phyloP scores from a whole-genome alignment of 345 rosid species.

The Cardamine occulta region DNA sequence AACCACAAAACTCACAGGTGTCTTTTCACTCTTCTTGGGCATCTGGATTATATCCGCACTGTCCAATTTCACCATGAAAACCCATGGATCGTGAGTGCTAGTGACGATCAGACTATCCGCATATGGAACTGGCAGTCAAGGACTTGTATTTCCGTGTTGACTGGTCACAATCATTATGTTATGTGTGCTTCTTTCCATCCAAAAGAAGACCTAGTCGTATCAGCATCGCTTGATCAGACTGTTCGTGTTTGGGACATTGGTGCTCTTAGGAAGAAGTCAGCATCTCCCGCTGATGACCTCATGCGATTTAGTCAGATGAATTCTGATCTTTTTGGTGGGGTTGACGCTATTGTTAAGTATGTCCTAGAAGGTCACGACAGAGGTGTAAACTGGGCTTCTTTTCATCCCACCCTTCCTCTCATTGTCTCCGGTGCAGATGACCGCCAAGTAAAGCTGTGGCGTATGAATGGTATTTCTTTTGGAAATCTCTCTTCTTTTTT shows the following conservation, averaged over 20 bases:
- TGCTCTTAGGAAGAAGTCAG: conserved; percentile 83
- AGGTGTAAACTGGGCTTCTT: conserved; percentile 99
- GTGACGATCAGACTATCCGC: conserved; percentile 98
- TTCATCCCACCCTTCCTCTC: conserved; percentile 92
- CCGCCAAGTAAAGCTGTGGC: conserved; percentile 97
- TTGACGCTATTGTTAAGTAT: conserved; percentile 93
- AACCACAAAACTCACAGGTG: conserved; percentile 90
- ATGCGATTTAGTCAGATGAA: conserved; percentile 91
- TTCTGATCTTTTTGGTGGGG: conserved; percentile 89
- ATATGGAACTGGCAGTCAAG: conserved; percentile 99
- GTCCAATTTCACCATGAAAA: conserved; percentile 97
- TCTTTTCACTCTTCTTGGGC: conserved; percentile 94
- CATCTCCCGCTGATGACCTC: conserved; percentile 90
- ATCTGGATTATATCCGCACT: conserved; percentile 94
- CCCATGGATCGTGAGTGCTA: conserved; percentile 99
- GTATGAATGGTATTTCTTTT: conserved; percentile 78
- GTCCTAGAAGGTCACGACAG: conserved; percentile 98
- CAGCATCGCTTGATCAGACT: conserved; percentile 96
- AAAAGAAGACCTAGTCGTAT: conserved; percentile 94
- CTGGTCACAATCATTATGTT: conserved; percentile 98
- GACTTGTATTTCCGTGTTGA: conserved; percentile 89
- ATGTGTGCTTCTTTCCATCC: conserved; percentile 99
- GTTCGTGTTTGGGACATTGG: conserved; percentile 98
- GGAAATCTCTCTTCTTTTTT: neutral
- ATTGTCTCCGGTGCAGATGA: conserved; percentile 99